Base-by-base conservation (phyloP, 2,329 filamentous ascomycete species). In the Colletotrichum sp. region DNA sequence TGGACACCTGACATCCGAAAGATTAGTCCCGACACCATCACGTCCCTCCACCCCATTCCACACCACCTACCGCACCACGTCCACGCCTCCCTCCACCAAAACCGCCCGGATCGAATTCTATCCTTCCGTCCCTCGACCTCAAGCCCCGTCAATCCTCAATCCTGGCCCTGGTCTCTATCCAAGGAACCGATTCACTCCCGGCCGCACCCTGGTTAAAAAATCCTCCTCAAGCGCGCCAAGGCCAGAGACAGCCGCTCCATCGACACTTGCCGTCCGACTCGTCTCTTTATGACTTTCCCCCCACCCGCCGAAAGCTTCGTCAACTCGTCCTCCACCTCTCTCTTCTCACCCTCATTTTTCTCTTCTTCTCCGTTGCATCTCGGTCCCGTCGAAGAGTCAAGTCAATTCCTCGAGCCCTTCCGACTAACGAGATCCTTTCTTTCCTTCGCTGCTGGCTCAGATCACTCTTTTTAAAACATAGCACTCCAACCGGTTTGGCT, bases 391-490 rank as follows among this genome's bases (percentile, higher is more conserved):
- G 85, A 87, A 87, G 84, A 85, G 84, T 84, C 82, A 83, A 83
- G 81, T 81, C 81, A 79, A 80, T 77, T 28, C 80, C 78, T 79
- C 81, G 80, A 82, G 83, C 82, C 83, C 69, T 69, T 83, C 79
- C 81, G 81, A 81, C 81, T 83, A 59, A 75, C 81, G 82, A 81
- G 80, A 80, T 79, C 77, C 81, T 83, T 85, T 84, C 82, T 83
- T 86, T 87, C 83, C 82, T 84, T 79, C 79, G 84, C 90, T 92
- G 90, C 91, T 92, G 90, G 90, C 86, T 91, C 90, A 92, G 90
- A 90, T 86, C 85, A 83, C 82, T 84, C 82, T 84, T 83, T 84
- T 79, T 76, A 76, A 80, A 77, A 74, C 28, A 22, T 12, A 24
- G 57, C 32, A 55, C 32, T 67, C 63, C 57, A 68, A 73, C 59